Percentiles rank a stretch among this genome's conserved stretches.
phyloP scores from a whole-genome alignment of 352 stramenopile species.

The Phytophthora fragariaefolia region DNA sequence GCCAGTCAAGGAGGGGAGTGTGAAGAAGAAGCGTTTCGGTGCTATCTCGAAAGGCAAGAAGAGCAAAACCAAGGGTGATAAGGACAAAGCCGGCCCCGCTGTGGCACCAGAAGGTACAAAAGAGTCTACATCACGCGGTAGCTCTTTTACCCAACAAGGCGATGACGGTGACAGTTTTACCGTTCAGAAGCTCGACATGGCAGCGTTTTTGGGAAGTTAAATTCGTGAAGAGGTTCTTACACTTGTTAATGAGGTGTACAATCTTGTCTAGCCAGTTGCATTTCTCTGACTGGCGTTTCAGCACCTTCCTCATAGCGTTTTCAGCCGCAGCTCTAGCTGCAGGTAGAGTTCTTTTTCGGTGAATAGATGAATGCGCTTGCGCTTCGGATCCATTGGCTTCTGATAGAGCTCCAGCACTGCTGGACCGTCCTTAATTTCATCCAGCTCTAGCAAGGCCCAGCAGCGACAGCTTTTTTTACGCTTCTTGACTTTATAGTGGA shows the following conservation, averaged over 20 bases:
- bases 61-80: conserved; percentile 39
- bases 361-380: conserved; percentile 75
- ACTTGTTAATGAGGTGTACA: background rate
- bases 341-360: conserved; percentile 78
- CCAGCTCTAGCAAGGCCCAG: conserved; percentile 76
- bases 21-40: conserved; percentile 50
- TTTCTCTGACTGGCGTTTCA: no score
- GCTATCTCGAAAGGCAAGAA: conserved; percentile 47
- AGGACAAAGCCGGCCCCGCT: conserved; percentile 40
- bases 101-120: conserved; percentile 30
- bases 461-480: conserved; percentile 80
- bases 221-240: background rate
- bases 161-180: conserved; percentile 61
- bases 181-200: conserved; percentile 82
- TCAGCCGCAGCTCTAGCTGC: conserved; percentile 49
- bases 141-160: conserved; percentile 47
- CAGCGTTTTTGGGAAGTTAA: conserved; percentile 65
- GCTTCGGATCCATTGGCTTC: conserved; percentile 71
- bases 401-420: conserved; percentile 71
- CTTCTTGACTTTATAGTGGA: conserved; percentile 82
- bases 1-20: conserved; percentile 54
- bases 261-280: background rate
- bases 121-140: conserved; percentile 43
- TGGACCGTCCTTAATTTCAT: conserved; percentile 51
- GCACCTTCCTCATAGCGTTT: conserved; percentile 27